Conservation (phyloP, 305 asterid genomes). For the Coffea humblotiana region DNA sequence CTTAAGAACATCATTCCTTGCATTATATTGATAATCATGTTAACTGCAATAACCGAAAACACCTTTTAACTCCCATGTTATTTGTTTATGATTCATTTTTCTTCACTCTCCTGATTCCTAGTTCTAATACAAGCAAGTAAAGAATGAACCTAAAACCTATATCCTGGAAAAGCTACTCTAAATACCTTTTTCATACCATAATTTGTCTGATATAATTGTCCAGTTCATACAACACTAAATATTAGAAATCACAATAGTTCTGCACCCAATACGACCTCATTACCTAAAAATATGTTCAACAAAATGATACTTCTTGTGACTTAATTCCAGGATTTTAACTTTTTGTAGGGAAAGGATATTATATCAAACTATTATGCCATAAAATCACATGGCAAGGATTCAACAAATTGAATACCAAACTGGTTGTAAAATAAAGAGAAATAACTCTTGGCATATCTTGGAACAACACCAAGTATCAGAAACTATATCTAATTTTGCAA, state of each 20-base stretch:
- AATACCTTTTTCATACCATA: background rate
- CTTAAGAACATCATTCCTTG: background rate
- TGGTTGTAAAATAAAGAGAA: constrained; percentile 15
- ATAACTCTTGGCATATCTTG: constrained; percentile 77
- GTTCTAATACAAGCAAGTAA: background rate
- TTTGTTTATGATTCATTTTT: background rate
- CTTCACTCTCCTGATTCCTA: too few species aligned
- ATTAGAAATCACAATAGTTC: background rate
- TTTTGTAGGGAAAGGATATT: too few species aligned
- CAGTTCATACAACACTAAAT: background rate
- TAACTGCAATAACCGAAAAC: background rate
- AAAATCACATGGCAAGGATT: background rate
- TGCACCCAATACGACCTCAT: too few species aligned
- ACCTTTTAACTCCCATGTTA: background rate
- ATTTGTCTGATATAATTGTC: background rate
- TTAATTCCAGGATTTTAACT: too few species aligned
- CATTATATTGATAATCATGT: background rate
- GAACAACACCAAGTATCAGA: constrained; percentile 73
- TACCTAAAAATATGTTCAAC: too few species aligned
- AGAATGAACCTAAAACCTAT: background rate
- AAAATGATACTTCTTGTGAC: too few species aligned
- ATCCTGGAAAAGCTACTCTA: background rate
- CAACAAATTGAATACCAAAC: background rate
- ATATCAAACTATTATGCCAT: too few species aligned
- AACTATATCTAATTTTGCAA: constrained; percentile 35